These are phyloP conservation scores for Nyssa sinensis DNA, from an alignment of 148 eudicot genomes.

Conservation along the genomic window DNA sequence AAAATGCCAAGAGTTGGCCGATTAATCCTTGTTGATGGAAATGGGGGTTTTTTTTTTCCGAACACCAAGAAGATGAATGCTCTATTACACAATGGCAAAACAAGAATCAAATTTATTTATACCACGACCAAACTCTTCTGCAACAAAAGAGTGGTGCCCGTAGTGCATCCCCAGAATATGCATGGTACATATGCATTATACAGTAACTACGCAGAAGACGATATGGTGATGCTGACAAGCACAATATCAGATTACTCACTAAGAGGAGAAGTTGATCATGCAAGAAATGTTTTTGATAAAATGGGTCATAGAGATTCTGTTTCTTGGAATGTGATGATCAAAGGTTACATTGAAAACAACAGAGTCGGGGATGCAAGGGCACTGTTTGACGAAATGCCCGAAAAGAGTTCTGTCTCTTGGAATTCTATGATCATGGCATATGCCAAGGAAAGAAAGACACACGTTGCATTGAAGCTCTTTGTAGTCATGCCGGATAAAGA, in stretches of 20 bases:
- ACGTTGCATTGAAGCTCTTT: conserved; percentile 31
- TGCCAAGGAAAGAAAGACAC: conserved; percentile 19
- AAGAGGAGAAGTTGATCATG: conserved; percentile 23
- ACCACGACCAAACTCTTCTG: conserved; percentile 1
- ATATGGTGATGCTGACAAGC: conserved; percentile 22
- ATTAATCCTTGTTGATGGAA: background rate
- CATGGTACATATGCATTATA: background rate
- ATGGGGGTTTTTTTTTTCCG: background rate
- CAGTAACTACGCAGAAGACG: background rate
- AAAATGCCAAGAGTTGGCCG: background rate
- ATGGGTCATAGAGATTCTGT: conserved; percentile 19
- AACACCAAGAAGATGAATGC: conserved; percentile 3
- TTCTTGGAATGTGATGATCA: conserved; percentile 39
- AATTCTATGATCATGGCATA: conserved; percentile 34
- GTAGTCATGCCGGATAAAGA: conserved; percentile 25
- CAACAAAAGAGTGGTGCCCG: background rate
- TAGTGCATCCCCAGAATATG: conserved; percentile 11
- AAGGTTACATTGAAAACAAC: conserved; percentile 20
- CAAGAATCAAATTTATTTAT: background rate
- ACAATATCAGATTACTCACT: conserved; percentile 17
- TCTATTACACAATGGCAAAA: background rate
- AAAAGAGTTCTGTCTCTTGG: conserved; percentile 23
- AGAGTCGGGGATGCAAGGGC: conserved; percentile 23
- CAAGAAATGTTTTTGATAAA: conserved; percentile 25
- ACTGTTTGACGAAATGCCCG: conserved; percentile 38